Evolutionary conservation across 2,329 filamentous ascomycete species (phyloP), one percentile per base, ranked within the genome.

Genomic region (Rasamsonia emersonii): DNA sequence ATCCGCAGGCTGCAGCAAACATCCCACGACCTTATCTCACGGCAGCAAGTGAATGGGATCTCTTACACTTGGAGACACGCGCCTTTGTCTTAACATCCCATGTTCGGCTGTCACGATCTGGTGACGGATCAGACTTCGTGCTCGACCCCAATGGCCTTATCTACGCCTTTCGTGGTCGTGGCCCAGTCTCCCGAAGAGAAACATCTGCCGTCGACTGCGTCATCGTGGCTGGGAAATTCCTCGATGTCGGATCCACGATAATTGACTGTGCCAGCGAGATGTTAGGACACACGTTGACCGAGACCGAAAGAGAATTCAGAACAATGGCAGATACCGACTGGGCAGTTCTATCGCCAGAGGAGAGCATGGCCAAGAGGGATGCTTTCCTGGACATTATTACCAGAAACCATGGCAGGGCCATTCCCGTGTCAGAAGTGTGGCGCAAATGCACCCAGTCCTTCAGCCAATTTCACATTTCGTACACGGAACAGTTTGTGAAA

Each of bases 201-300:
- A n/a, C n/a, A n/a, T n/a, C n/a, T n/a, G n/a, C n/a, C n/a, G n/a
- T n/a, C n/a, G n/a, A n/a, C n/a, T n/a, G n/a, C n/a, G n/a, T n/a
- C n/a, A n/a, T n/a, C n/a, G n/a, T n/a, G n/a, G n/a, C n/a, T n/a
- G 56, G 53, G 2, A 53, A 40, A 32, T 32, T 61, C 17, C 44
- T 54, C 5, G 45, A 58, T 23, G 51, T 49, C 4, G 56, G 57
- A 5, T 56, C 47, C 8, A 58, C 56, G 2, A 39, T 41, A 5
- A 37, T 46, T 6, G 57, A 61, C 24, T 49, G n/a, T 23, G n/a
- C n/a, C n/a, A n/a, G 20, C 8, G 10, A 28, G 5, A 32, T 31
- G 3, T 46, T 45, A 44, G 23, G 33, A 7, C 23, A 28, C 0
- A 18, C 28, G 5, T 42, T 54, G 9, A 43, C 29, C 9, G 11